A percentile compares a stretch with the other conserved stretches of the same genome.
Evolutionary conservation across 2,329 filamentous ascomycete species (phyloP).

Genomic region (Scedosporium boydii): DNA sequence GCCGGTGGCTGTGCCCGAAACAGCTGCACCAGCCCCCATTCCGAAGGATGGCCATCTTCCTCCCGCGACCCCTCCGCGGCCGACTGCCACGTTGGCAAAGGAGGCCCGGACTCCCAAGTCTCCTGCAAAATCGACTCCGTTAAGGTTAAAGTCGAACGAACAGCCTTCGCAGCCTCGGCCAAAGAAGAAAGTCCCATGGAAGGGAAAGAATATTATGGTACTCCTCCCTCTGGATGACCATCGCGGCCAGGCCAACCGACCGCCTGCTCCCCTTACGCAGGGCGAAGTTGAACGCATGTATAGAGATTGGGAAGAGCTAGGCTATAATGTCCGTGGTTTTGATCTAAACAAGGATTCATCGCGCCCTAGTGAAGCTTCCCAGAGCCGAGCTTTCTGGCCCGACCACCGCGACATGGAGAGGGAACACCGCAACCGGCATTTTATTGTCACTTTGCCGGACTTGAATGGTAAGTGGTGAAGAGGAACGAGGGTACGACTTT

Average conservation of each 20-base stretch:
- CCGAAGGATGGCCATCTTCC: conserved; percentile 2
- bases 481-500: no score
- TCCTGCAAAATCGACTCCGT: conserved; percentile 22
- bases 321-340: conserved; percentile 61
- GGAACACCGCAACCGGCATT: conserved; percentile 44
- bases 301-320: conserved; percentile 56
- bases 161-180: conserved; percentile 40
- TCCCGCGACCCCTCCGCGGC: conserved; percentile 12
- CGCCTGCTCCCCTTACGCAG: conserved; percentile 43
- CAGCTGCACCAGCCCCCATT: not conserved
- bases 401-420: conserved; percentile 44
- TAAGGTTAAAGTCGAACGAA: conserved; percentile 27
- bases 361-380: conserved; percentile 35
- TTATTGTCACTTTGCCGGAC: conserved; percentile 60
- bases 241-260: conserved; percentile 47
- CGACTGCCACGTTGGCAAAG: conserved; percentile 7
- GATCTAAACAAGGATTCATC: conserved; percentile 45
- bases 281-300: conserved; percentile 53
- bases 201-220: conserved; percentile 64
- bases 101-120: conserved; percentile 21
- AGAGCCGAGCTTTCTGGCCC: conserved; percentile 63
- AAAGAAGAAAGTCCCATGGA: conserved; percentile 67
- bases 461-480: conserved; percentile 40
- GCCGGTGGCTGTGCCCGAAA: conserved; percentile 12
- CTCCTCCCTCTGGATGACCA: conserved; percentile 59